These are phyloP conservation scores for Ogataea zsoltii DNA, from an alignment of 805 yeast genomes.

Conservation along the genomic window DNA sequence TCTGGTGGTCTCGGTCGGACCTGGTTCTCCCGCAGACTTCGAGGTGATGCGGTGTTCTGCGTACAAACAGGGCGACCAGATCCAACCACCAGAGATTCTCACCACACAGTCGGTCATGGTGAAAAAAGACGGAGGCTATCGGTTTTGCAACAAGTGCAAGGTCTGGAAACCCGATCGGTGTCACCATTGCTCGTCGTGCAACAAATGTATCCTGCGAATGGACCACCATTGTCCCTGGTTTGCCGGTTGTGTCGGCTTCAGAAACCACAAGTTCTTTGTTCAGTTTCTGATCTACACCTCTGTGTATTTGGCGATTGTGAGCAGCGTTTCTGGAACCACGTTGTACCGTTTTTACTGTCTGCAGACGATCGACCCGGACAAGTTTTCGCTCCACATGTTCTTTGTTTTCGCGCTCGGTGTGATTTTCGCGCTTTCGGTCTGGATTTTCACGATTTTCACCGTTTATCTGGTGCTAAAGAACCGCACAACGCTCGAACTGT, in stretches of 20 bases:
- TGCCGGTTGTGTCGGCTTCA: slow-evolving; percentile 80
- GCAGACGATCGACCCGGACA: slow-evolving; percentile 27
- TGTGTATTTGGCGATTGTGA: slow-evolving; percentile 45
- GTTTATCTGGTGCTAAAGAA: slow-evolving; percentile 61
- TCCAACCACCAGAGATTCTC: slow-evolving; percentile 44
- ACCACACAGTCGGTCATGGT: slow-evolving; percentile 43
- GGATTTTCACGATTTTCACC: slow-evolving; percentile 57
- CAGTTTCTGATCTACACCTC: slow-evolving; percentile 66
- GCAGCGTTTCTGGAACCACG: slow-evolving; percentile 40
- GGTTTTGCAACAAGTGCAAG: slow-evolving; percentile 55
- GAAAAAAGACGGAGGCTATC: slow-evolving; percentile 60
- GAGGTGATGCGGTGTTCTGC: slow-evolving; percentile 36
- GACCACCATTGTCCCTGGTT: slow-evolving; percentile 88
- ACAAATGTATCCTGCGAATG: slow-evolving; percentile 50
- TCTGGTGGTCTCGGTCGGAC: slow-evolving; percentile 51
- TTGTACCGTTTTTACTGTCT: slow-evolving; percentile 49
- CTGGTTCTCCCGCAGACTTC: slow-evolving; percentile 68
- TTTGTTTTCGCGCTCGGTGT: slow-evolving; percentile 56
- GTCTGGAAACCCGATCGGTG: slow-evolving; percentile 63
- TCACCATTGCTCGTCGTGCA: slow-evolving; percentile 56
- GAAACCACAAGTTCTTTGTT: slow-evolving; percentile 75
- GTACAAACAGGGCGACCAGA: slow-evolving; percentile 21
- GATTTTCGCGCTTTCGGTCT: slow-evolving; percentile 56
- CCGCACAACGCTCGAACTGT: slow-evolving; percentile 79
- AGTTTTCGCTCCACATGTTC: slow-evolving; percentile 59